Evolutionary conservation across 2,329 filamentous ascomycete genomes (phyloP), one percentile per base, ranked within the genome.

Genomic region (Passalora sequoiae): DNA sequence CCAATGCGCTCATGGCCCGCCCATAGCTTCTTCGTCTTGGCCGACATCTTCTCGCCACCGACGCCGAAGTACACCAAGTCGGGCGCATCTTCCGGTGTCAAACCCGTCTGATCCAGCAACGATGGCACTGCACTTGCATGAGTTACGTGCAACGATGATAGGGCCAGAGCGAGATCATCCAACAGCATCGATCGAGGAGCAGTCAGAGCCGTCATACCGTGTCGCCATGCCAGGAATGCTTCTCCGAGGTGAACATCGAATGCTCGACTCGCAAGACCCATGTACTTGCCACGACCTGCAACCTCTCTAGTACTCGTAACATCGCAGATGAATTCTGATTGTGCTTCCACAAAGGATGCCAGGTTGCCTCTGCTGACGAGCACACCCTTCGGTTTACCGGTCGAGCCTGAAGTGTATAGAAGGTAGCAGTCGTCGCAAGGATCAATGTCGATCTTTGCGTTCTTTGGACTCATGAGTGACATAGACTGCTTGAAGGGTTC

Each of bases 311-410:
- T 48, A 3, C 38, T 35, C 9, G 44, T 37, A 12, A 44, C 32
- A 13, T 44, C 45, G 33, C 31, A 43, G 8, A 51, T 51, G 35
- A 40, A 45, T n/a, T 46, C 43, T 2, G 32, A 41, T 38, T 43
- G 42, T 6, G 48, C 41, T 22, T 51, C 48, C 6, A 44, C 29
- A 32, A 51, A 51, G 4, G 41, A 45, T 7, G 33, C 35, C 32
- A 94, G 74, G 55, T 87, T 91, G 21, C 74, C 68, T 50, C 89
- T 83, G 0, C 83, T 86, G 19, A 94, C 75, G 3, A 85, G 72
- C 4, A 92, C 83, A 2, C 86, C 85, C 58, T 92, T 91, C 0
- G 86, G 86, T 1, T 69, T 71, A 0, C 85, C 86, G 0, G 86
- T 91, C 25, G 83, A 91, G 2, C 87, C 87, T n/a, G 44, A 46